Evolutionary conservation across 768 basidiomycete species (phyloP).

Genomic region (Pholiota microspora): DNA sequence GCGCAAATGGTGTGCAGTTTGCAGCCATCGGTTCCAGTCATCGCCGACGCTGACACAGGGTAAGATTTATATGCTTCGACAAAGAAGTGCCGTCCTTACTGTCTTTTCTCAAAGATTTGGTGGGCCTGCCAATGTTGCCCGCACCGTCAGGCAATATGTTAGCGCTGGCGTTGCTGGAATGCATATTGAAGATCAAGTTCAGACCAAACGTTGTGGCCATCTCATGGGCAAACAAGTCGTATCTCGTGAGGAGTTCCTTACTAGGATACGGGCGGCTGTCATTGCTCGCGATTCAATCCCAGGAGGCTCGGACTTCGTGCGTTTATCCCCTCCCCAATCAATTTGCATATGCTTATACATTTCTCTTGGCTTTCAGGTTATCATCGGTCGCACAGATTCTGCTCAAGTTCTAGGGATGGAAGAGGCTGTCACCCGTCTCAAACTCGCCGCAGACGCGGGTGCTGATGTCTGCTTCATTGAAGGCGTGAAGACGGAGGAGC

Average conservation of each 20-base stretch:
- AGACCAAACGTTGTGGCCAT: conserved; percentile 78
- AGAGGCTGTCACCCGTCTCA: conserved; percentile 63
- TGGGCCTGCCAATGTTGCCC: conserved; percentile 70
- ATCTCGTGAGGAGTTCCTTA: conserved; percentile 71
- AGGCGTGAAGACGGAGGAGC: conserved; percentile 67
- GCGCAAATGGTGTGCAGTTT: conserved; percentile 71
- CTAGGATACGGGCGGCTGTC: conserved; percentile 75
- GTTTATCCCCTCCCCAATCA: conserved; percentile 1
- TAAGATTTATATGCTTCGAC: conserved; percentile 22
- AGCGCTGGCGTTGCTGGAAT: conserved; percentile 68
- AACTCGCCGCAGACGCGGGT: conserved; percentile 69
- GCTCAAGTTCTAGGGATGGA: conserved; percentile 81
- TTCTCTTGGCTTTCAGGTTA: conserved; percentile 38
- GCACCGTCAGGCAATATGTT: conserved; percentile 67
- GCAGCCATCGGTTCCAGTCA: conserved; percentile 63
- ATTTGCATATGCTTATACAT: neutral
- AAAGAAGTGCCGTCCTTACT: neutral
- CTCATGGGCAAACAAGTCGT: conserved; percentile 79
- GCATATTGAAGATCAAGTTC: conserved; percentile 81
- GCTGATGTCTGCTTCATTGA: conserved; percentile 84
- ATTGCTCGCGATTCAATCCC: conserved; percentile 75
- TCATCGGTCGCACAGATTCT: conserved; percentile 76
- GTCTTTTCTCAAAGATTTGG: conserved; percentile 43
- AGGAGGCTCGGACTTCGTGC: conserved; percentile 70
- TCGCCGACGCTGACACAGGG: conserved; percentile 81